Evolutionary conservation across 1,139 yeast species (phyloP), one percentile per base, ranked within the genome.

Genomic region (Suhomyces yuchorum): DNA sequence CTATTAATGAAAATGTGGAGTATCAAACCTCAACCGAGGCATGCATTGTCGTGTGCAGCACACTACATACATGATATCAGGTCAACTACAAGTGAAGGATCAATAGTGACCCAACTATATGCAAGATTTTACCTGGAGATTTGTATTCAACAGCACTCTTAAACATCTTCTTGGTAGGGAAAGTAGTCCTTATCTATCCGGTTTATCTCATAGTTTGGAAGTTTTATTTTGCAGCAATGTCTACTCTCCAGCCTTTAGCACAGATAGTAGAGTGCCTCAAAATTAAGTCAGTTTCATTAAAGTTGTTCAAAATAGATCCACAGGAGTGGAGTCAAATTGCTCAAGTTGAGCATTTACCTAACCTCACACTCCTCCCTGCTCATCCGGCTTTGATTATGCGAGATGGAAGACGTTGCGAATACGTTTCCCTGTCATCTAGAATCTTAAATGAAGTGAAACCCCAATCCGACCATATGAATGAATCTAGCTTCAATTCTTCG

Each of bases 1-100:
- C 93, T 96, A 89, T 88, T 26, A 22, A 9, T 9, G 20, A 18
- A 39, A 47, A 45, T 46, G 49, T 48, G 47, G 46, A 45, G 51
- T 32, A 40, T 6, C 33, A 15, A 11, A 12, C 11, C n/a, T 42
- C 19, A 14, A 20, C 44, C 44, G 40, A 36, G 44, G 51, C 18
- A 39, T n/a, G 8, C 18, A 9, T 7, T 39, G 50, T 38, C 50
- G 50, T 47, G 50, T 18, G 45, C 43, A 19, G 19, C 32, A 22
- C 43, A 19, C 23, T 12, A 30, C 18, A 3, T 14, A 7, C 4
- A 8, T 24, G 12, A 11, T 3, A 26, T 26, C 14, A 26, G 14
- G n/a, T n/a, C n/a, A n/a, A n/a, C n/a, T n/a, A n/a, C n/a, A n/a
- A n/a, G n/a, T n/a, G n/a, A n/a, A n/a, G n/a, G 7, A 20, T 20